A percentile compares a stretch with the other conserved stretches of the same genome.
These are phyloP conservation scores for Glycine latifolia DNA, from an alignment of 306 rosid species.

Conservation along the genomic window DNA sequence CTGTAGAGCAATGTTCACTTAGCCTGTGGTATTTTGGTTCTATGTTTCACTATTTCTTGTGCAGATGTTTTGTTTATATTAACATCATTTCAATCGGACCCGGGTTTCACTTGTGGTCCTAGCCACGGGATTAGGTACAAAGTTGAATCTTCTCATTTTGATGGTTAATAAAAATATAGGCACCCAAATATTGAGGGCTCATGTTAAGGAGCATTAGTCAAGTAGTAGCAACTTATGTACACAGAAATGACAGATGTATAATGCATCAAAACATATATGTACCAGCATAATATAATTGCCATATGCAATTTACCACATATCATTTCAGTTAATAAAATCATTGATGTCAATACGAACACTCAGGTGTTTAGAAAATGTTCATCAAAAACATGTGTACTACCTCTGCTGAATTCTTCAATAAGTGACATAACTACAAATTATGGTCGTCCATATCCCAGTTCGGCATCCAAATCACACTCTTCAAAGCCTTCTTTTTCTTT, in stretches of 20 bases:
- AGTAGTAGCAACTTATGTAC: not conserved
- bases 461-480: conserved; percentile 11
- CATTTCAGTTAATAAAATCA: no score
- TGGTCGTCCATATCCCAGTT: conserved; percentile 28
- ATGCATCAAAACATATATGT: not conserved
- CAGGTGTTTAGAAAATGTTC: not conserved
- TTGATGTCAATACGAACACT: no score
- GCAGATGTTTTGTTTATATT: not conserved
- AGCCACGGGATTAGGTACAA: conserved; percentile 96
- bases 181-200: not conserved
- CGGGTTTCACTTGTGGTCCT: conserved; percentile 91
- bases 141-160: conserved; percentile 5
- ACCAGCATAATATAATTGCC: no score
- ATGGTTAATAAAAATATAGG: not conserved
- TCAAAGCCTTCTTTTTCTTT: conserved; percentile 31
- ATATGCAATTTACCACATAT: no score
- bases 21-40: conserved; percentile 28
- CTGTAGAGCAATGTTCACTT: not conserved
- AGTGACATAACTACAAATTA: not conserved
- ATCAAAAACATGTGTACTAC: not conserved
- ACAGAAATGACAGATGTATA: no score
- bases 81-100: conserved; percentile 83
- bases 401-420: not conserved
- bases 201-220: not conserved
- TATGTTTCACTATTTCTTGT: not conserved